Percentiles rank a stretch among this genome's conserved stretches.
Conservation (phyloP, 495 filamentous ascomycete genomes). For the Wilcoxina mikolae region DNA sequence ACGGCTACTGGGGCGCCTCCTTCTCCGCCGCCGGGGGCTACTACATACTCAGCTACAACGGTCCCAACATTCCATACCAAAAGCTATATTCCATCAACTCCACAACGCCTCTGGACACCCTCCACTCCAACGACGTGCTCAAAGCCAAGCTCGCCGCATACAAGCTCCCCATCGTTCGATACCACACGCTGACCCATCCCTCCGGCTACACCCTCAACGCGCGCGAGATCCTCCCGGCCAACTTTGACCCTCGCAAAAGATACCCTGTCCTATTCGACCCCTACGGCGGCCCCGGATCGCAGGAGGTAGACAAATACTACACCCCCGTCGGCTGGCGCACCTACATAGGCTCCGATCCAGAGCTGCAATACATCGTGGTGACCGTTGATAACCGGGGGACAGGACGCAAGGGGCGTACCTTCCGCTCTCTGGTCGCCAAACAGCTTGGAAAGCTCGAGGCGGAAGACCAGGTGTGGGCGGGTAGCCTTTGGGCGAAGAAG, state of each 20-base stretch:
- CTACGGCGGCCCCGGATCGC: slow-evolving; percentile 42
- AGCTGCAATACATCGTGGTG: slow-evolving; percentile 42
- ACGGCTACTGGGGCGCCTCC: slow-evolving; percentile 39
- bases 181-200: slow-evolving; percentile 36
- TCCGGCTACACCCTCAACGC: slow-evolving; percentile 37
- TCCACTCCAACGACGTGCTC: slow-evolving; percentile 38
- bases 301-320: slow-evolving; percentile 37
- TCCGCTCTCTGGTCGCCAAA: slow-evolving; percentile 35
- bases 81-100: slow-evolving; percentile 37
- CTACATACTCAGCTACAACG: slow-evolving; percentile 42
- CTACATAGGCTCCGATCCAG: slow-evolving; percentile 44
- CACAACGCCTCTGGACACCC: slow-evolving; percentile 34
- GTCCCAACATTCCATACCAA: slow-evolving; percentile 44
- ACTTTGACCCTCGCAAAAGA: slow-evolving; percentile 38
- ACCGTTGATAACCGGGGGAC: slow-evolving; percentile 45
- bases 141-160: slow-evolving; percentile 35
- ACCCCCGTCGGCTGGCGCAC: slow-evolving; percentile 34
- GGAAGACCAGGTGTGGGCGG: slow-evolving; percentile 43
- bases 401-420: slow-evolving; percentile 39
- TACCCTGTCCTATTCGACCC: slow-evolving; percentile 43
- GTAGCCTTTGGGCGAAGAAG: slow-evolving; percentile 32
- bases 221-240: slow-evolving; percentile 36
- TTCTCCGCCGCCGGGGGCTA: slow-evolving; percentile 40
- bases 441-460: slow-evolving; percentile 42
- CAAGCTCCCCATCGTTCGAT: slow-evolving; percentile 38